These are phyloP conservation scores for Pichia nanzhaoensis DNA, from an alignment of 805 yeast genomes.

Conservation along the genomic window DNA sequence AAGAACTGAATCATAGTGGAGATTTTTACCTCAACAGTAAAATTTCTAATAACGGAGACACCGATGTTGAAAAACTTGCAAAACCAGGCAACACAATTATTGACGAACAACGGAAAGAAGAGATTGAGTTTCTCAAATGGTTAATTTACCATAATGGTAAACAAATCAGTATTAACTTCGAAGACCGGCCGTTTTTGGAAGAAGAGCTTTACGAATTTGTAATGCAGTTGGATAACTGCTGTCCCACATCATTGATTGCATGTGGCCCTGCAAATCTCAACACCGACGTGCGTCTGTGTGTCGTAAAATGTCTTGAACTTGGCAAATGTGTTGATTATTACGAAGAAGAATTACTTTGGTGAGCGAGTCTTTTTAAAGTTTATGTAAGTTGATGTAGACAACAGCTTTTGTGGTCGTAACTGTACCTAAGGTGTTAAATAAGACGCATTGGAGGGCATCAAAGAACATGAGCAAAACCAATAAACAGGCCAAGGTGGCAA, in stretches of 20 bases:
- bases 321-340: slow-evolving; percentile 29
- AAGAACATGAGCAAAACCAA: slow-evolving; percentile 1
- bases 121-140: slow-evolving; percentile 12
- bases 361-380: background rate
- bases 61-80: slow-evolving; percentile 1
- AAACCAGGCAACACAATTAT: background rate
- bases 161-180: slow-evolving; percentile 21
- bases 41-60: too few species aligned
- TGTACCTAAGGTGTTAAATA: background rate
- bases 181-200: slow-evolving; percentile 23
- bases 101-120: slow-evolving; percentile 2
- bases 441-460: too few species aligned
- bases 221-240: slow-evolving; percentile 10
- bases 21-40: too few species aligned
- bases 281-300: slow-evolving; percentile 29
- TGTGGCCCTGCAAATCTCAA: slow-evolving; percentile 33
- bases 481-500: slow-evolving; percentile 2
- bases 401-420: background rate
- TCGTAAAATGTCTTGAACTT: slow-evolving; percentile 25
- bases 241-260: slow-evolving; percentile 29
- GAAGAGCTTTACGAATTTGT: slow-evolving; percentile 19
- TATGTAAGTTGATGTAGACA: background rate
- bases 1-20: too few species aligned
- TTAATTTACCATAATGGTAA: slow-evolving; percentile 16
- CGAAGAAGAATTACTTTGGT: slow-evolving; percentile 35